Percentiles rank a stretch among this genome's conserved stretches.
These are phyloP conservation scores for Schrenkiella parvula DNA, from an alignment of 345 rosid species.

Conservation along the genomic window DNA sequence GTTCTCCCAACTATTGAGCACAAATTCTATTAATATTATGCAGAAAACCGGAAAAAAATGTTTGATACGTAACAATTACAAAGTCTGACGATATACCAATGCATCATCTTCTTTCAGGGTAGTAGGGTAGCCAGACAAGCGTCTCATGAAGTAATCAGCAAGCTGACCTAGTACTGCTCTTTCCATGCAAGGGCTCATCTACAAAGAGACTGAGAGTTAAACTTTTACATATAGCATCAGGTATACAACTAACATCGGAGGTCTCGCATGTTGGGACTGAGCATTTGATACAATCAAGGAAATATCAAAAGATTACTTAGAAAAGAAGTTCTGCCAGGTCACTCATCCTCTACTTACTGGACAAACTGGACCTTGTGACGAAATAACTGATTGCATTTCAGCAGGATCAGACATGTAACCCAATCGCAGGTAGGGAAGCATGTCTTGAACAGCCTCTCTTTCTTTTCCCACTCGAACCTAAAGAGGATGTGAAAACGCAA, in stretches of 20 bases:
- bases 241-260: not conserved
- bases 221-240: slow-evolving; percentile 3
- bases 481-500: slow-evolving; percentile 8
- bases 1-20: slow-evolving; percentile 62
- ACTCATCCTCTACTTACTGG: slow-evolving; percentile 50
- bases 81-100: slow-evolving; percentile 41
- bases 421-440: slow-evolving; percentile 85
- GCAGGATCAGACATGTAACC: slow-evolving; percentile 89
- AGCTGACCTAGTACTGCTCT: slow-evolving; percentile 88
- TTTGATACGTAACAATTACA: not conserved
- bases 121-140: slow-evolving; percentile 82
- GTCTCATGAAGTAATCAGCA: slow-evolving; percentile 62
- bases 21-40: slow-evolving; percentile 3
- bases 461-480: slow-evolving; percentile 84
- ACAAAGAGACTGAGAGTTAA: slow-evolving; percentile 12
- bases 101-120: slow-evolving; percentile 72
- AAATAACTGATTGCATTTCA: slow-evolving; percentile 90
- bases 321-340: not conserved
- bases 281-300: slow-evolving; percentile 2
- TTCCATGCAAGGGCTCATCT: slow-evolving; percentile 97
- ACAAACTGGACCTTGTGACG: slow-evolving; percentile 95
- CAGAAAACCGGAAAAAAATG: not conserved
- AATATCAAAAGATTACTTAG: slow-evolving; percentile 5
- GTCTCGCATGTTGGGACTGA: not conserved
- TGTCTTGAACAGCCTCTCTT: slow-evolving; percentile 77